Percentiles rank a stretch among this genome's conserved stretches.
These are phyloP conservation scores for Rhynchospora tenuis DNA, from an alignment of 176 grass and related monocot species.

Conservation along the genomic window DNA sequence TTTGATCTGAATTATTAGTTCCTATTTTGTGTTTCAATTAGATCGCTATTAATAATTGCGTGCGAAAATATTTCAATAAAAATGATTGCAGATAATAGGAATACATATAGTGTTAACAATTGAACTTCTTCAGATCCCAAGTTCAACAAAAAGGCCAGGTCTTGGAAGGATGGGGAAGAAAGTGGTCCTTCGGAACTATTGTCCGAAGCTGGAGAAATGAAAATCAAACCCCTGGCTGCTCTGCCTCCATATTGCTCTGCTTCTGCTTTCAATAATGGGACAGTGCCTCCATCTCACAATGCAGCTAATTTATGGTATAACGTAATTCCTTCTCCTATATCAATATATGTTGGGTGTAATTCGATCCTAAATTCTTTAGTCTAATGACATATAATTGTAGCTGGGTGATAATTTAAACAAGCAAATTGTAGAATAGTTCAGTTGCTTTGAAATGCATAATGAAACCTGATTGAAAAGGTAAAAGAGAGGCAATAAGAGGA, in stretches of 20 bases:
- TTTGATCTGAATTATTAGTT: slow-evolving; percentile 9
- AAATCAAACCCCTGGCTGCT: slow-evolving; percentile 33
- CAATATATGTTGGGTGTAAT: not conserved
- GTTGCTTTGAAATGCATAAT: not conserved
- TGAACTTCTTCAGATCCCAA: slow-evolving; percentile 16
- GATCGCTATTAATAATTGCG: not conserved
- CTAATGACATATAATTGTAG: not conserved
- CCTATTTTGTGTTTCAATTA: slow-evolving; percentile 5
- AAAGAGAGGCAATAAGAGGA: not conserved
- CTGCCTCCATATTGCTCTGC: slow-evolving; percentile 28
- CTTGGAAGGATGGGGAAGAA: slow-evolving; percentile 30
- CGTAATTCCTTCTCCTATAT: slow-evolving; percentile 27
- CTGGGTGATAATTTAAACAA: not conserved
- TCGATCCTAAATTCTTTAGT: not conserved
- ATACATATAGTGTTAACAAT: not conserved
- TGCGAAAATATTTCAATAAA: not conserved
- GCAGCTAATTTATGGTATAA: slow-evolving; percentile 39
- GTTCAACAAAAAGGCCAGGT: slow-evolving; percentile 19
- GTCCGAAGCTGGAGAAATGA: slow-evolving; percentile 21
- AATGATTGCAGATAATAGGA: not conserved
- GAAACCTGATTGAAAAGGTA: not conserved
- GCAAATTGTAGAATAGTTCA: not conserved
- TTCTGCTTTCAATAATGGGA: slow-evolving; percentile 34
- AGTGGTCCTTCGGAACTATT: slow-evolving; percentile 38
- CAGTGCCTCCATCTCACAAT: slow-evolving; percentile 32